Conservation (phyloP, 495 filamentous ascomycete species). For the Hypomontagnella submonticulosa region DNA sequence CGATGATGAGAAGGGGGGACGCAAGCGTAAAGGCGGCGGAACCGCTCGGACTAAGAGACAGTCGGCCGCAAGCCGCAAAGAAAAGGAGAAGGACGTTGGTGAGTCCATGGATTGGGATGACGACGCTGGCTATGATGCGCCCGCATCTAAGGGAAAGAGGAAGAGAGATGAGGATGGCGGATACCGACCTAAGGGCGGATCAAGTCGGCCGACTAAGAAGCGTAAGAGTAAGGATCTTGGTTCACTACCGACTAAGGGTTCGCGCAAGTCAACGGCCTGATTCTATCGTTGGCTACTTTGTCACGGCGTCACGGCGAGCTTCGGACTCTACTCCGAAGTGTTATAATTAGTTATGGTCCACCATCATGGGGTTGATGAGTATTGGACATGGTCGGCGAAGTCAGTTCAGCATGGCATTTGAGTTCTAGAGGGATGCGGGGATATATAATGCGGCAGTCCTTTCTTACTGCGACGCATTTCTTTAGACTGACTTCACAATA, state of each 20-base stretch:
- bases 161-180: conserved; percentile 73
- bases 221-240: conserved; percentile 55
- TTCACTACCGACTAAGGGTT: conserved; percentile 33
- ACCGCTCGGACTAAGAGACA: conserved; percentile 42
- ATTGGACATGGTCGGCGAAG: neutral
- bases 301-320: neutral
- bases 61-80: conserved; percentile 45
- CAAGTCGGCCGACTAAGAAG: conserved; percentile 72
- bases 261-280: conserved; percentile 39
- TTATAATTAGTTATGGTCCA: conserved; percentile 7
- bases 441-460: conserved; percentile 23
- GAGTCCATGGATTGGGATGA: conserved; percentile 54
- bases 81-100: conserved; percentile 49
- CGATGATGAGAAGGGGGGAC: conserved; percentile 51
- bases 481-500: neutral
- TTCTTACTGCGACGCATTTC: conserved; percentile 2
- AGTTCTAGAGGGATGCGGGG: neutral
- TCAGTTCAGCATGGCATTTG: conserved; percentile 17
- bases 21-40: conserved; percentile 49
- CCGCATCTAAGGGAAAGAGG: conserved; percentile 57
- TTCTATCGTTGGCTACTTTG: neutral
- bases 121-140: conserved; percentile 61
- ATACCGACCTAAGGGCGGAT: conserved; percentile 74
- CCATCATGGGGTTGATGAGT: neutral
- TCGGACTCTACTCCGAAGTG: conserved; percentile 4